These are phyloP conservation scores for Warburgia ugandensis DNA, from an alignment of 164 flowering plant species.

Conservation along the genomic window DNA sequence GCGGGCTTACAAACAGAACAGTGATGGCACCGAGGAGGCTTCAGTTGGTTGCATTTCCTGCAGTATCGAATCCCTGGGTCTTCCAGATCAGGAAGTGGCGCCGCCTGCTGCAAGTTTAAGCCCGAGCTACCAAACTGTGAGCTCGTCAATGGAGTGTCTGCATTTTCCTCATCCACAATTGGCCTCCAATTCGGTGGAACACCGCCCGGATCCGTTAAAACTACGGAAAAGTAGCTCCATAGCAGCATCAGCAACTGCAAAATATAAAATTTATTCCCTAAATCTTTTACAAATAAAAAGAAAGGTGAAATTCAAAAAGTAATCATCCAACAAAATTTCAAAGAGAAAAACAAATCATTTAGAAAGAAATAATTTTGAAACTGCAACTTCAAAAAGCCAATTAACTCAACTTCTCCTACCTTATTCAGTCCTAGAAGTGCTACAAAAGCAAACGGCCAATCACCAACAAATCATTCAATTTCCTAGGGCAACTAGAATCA, in stretches of 20 bases:
- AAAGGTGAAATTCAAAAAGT: too few relatives aligned
- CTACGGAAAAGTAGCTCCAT: slow-evolving; percentile 96
- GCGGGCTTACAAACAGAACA: slow-evolving; percentile 99
- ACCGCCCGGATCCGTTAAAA: slow-evolving; percentile 88
- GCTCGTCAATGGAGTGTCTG: slow-evolving; percentile 58
- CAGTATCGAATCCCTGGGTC: slow-evolving; percentile 57
- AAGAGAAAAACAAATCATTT: too few relatives aligned
- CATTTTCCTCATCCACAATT: slow-evolving; percentile 72
- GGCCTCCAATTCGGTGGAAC: slow-evolving; percentile 96
- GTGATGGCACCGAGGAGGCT: slow-evolving; percentile 99
- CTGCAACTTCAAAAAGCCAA: neutral
- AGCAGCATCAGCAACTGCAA: slow-evolving; percentile 87
- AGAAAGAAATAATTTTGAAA: neutral
- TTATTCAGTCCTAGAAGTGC: too few relatives aligned
- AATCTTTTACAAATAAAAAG: neutral
- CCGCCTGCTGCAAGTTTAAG: slow-evolving; percentile 8
- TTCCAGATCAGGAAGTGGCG: slow-evolving; percentile 26
- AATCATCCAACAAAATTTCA: too few relatives aligned
- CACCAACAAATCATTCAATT: too few relatives aligned
- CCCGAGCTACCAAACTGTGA: slow-evolving; percentile 36
- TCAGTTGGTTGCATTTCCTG: slow-evolving; percentile 85
- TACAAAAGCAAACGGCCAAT: too few relatives aligned
- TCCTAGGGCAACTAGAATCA: too few relatives aligned
- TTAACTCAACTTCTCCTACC: too few relatives aligned
- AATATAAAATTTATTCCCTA: neutral